These are phyloP conservation scores for Boletus smithii DNA, from an alignment of 1,284 basidiomycete species.

Conservation along the genomic window DNA sequence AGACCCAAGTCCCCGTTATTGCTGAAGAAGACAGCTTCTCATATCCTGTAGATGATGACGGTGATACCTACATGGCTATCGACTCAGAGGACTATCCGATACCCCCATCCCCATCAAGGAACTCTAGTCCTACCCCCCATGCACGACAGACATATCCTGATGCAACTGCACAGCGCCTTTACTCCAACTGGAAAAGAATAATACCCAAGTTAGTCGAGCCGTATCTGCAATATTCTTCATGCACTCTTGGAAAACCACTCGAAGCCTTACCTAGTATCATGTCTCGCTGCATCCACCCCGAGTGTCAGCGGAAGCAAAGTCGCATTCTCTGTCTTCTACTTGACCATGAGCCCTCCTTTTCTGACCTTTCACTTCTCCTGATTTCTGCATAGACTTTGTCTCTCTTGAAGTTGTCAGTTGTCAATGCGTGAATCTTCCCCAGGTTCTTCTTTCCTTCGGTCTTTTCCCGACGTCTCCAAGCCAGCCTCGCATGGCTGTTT, in stretches of 20 bases:
- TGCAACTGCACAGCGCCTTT: no score
- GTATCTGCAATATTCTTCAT: background rate
- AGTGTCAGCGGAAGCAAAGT: background rate
- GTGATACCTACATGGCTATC: no score
- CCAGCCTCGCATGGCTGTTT: slow-evolving; percentile 6
- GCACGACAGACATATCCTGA: no score
- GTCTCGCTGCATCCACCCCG: background rate
- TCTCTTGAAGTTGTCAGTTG: slow-evolving; percentile 1
- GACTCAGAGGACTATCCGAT: no score
- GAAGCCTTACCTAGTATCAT: background rate
- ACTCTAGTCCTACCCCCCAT: no score
- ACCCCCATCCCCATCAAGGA: no score
- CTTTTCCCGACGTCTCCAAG: slow-evolving; percentile 4
- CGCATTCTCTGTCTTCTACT: background rate
- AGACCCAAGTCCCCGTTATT: no score
- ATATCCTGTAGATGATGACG: no score
- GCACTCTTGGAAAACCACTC: background rate
- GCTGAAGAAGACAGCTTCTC: no score
- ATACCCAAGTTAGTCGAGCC: background rate
- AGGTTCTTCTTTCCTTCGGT: slow-evolving; percentile 1
- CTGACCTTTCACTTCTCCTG: no score
- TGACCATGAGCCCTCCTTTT: background rate
- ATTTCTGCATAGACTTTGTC: no score
- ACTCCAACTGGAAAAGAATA: background rate
- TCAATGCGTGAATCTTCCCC: background rate